Evolutionary conservation across 345 rosid species (phyloP).

Genomic region (Citrus reticulata): DNA sequence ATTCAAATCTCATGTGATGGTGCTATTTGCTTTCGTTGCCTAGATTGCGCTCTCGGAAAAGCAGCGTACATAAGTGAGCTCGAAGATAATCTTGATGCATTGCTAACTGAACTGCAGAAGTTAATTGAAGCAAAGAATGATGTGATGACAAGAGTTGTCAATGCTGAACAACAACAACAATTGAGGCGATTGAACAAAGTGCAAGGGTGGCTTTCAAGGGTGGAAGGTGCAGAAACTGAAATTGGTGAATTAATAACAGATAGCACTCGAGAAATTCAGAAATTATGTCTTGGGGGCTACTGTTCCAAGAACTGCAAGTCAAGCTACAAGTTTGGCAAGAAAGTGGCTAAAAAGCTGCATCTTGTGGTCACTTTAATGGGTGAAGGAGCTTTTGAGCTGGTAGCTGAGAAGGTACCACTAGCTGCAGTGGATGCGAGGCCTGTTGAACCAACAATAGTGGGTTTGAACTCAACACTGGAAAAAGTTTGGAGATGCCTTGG

Average conservation of each 20-base stretch:
- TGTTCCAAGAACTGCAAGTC: constrained; percentile 9
- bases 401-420: background rate
- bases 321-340: constrained; percentile 18
- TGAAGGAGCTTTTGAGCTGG: background rate
- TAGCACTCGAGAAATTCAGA: background rate
- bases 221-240: background rate
- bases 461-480: background rate
- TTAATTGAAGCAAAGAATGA: background rate
- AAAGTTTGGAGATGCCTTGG: background rate
- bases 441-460: background rate
- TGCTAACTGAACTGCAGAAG: background rate
- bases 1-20: background rate
- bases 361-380: background rate
- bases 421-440: background rate
- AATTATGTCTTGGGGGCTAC: background rate
- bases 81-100: background rate
- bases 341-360: background rate
- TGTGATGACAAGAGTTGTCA: background rate
- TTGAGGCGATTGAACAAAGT: background rate
- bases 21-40: background rate
- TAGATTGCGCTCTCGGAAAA: background rate
- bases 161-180: background rate
- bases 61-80: background rate
- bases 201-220: background rate
- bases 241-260: background rate